These are phyloP conservation scores for Gleditsia sinensis DNA, from an alignment of 306 rosid species.

Conservation along the genomic window DNA sequence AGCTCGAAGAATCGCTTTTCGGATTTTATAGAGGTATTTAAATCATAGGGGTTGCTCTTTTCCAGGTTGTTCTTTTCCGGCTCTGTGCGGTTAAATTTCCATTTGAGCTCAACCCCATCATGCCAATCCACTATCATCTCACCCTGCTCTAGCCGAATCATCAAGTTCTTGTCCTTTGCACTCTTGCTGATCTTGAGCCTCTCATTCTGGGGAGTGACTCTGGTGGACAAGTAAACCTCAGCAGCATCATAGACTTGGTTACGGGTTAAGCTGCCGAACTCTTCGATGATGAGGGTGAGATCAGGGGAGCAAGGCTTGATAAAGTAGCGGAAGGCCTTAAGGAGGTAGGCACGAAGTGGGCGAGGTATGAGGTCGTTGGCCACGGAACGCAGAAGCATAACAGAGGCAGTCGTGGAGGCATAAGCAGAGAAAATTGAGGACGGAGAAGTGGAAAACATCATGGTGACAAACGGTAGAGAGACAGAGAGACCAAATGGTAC, in stretches of 20 bases:
- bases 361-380: slow-evolving; percentile 72
- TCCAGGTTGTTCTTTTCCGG: slow-evolving; percentile 43
- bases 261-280: slow-evolving; percentile 50
- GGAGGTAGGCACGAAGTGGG: slow-evolving; percentile 57
- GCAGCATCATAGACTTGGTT: slow-evolving; percentile 85
- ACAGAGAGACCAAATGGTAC: not conserved
- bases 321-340: slow-evolving; percentile 45
- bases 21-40: not conserved
- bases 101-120: slow-evolving; percentile 45
- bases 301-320: slow-evolving; percentile 47
- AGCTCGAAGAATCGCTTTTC: slow-evolving; percentile 68
- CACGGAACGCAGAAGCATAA: slow-evolving; percentile 75
- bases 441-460: slow-evolving; percentile 65
- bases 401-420: slow-evolving; percentile 79
- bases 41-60: slow-evolving; percentile 37
- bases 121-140: slow-evolving; percentile 56
- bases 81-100: slow-evolving; percentile 54
- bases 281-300: slow-evolving; percentile 79
- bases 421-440: slow-evolving; percentile 81
- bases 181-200: slow-evolving; percentile 61
- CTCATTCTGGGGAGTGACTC: slow-evolving; percentile 50
- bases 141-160: slow-evolving; percentile 60
- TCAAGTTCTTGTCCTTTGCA: slow-evolving; percentile 61
- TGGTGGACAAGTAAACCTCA: slow-evolving; percentile 59
- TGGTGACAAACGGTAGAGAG: not conserved